These are phyloP conservation scores for Talaromyces sp. DNA, from an alignment of 2,329 filamentous ascomycete species.

Conservation along the genomic window DNA sequence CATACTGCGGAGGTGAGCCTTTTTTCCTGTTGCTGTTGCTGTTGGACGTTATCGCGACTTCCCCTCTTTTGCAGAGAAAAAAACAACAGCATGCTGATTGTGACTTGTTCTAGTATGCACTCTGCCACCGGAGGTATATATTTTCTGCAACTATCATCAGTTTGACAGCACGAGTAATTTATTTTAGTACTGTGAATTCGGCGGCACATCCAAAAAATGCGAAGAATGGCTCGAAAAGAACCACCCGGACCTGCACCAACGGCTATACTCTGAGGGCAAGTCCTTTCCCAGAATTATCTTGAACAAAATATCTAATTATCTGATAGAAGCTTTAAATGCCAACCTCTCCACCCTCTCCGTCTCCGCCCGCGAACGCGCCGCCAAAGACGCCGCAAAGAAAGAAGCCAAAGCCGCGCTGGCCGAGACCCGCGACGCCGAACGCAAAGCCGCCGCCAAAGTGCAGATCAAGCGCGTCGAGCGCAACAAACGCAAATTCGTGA, in stretches of 20 bases:
- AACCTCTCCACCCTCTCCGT: slow-evolving; percentile 81
- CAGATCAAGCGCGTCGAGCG: slow-evolving; percentile 95
- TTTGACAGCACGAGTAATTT: background rate
- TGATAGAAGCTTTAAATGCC: slow-evolving; percentile 68
- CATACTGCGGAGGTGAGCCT: slow-evolving; percentile 56
- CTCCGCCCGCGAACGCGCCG: slow-evolving; percentile 87
- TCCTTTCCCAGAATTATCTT: too few relatives aligned
- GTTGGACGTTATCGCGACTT: background rate
- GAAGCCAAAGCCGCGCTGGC: slow-evolving; percentile 85
- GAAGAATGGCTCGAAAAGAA: slow-evolving; percentile 85
- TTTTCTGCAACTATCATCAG: background rate
- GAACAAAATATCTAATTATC: background rate
- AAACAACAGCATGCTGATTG: background rate
- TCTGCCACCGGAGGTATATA: slow-evolving; percentile 58
- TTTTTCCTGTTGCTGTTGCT: background rate
- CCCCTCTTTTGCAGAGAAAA: slow-evolving; percentile 3
- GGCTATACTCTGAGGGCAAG: slow-evolving; percentile 79
- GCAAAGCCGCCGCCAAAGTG: slow-evolving; percentile 74
- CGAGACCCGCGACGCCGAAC: slow-evolving; percentile 76
- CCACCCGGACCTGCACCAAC: slow-evolving; percentile 66
- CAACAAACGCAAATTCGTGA: slow-evolving; percentile 97
- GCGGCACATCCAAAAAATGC: slow-evolving; percentile 92
- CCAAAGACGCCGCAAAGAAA: slow-evolving; percentile 96
- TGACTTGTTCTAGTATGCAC: slow-evolving; percentile 49
- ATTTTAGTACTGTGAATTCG: slow-evolving; percentile 93